Conservation (phyloP, 306 rosid genomes). For the Trifolium pratense region DNA sequence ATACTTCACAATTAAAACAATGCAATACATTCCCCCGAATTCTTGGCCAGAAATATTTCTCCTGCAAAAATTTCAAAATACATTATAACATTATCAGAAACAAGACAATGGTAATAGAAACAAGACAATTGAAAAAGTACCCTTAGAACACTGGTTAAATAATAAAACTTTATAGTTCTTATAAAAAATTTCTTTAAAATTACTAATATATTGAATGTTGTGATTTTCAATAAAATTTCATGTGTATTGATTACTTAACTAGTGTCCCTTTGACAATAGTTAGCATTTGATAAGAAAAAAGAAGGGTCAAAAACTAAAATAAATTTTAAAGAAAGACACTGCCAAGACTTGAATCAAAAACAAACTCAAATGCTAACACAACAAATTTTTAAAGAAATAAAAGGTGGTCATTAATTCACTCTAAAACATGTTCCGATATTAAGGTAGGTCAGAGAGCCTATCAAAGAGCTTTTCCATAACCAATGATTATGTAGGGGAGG, state of each 20-base stretch:
- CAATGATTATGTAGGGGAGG: neutral
- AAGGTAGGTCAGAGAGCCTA: conserved; percentile 20
- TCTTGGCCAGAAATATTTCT: conserved; percentile 98
- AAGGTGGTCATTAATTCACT: conserved; percentile 9
- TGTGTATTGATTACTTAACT: neutral
- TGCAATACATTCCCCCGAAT: conserved; percentile 98
- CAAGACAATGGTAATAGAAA: no score
- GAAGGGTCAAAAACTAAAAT: neutral
- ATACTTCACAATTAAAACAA: conserved; percentile 91
- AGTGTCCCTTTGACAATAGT: neutral
- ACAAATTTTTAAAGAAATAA: neutral
- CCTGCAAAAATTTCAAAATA: conserved; percentile 61
- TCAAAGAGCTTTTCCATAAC: conserved; percentile 10
- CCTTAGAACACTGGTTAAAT: no score
- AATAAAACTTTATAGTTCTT: no score
- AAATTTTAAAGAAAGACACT: no score
- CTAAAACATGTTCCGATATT: neutral
- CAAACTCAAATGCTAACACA: neutral
- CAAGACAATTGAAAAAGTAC: no score
- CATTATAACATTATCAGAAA: conserved; percentile 18
- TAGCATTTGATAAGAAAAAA: no score
- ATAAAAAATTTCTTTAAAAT: neutral
- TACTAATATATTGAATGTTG: neutral
- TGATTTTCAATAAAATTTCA: neutral
- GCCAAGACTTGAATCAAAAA: neutral